phyloP scores from a whole-genome alignment of 2,329 filamentous ascomycete species.

The Talaromyces islandicus region DNA sequence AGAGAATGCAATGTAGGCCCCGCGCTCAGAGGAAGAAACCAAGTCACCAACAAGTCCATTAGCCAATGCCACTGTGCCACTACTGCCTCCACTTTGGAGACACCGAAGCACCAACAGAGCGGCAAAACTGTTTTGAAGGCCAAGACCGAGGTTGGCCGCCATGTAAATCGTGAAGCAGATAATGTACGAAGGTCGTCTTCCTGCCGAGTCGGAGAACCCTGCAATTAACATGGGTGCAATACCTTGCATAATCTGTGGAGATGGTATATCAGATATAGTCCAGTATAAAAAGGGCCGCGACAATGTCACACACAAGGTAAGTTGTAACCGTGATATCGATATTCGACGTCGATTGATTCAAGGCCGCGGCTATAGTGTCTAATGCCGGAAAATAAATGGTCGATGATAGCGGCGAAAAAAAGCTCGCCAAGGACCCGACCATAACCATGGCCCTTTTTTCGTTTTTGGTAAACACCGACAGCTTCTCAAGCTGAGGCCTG shows the following conservation, averaged over 20 bases:
- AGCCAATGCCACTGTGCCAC: slow-evolving; percentile 34
- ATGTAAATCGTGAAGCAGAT: slow-evolving; percentile 44
- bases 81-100: slow-evolving; percentile 31
- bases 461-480: slow-evolving; percentile 18
- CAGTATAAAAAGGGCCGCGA: neutral
- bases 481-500: neutral
- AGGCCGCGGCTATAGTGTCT: slow-evolving; percentile 28
- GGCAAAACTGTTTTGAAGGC: slow-evolving; percentile 27
- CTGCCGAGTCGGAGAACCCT: slow-evolving; percentile 45
- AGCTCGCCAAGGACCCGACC: slow-evolving; percentile 20
- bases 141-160: slow-evolving; percentile 32
- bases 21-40: slow-evolving; percentile 30
- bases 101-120: slow-evolving; percentile 30
- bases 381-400: slow-evolving; percentile 34
- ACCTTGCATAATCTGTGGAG: slow-evolving; percentile 48
- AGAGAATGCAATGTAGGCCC: slow-evolving; percentile 34
- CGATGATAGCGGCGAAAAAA: slow-evolving; percentile 29
- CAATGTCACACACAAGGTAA: slow-evolving; percentile 34
- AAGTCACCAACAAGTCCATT: slow-evolving; percentile 35
- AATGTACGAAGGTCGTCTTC: slow-evolving; percentile 46
- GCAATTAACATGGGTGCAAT: slow-evolving; percentile 49
- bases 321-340: slow-evolving; percentile 49
- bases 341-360: slow-evolving; percentile 35
- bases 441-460: slow-evolving; percentile 19
- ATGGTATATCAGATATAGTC: neutral